These are phyloP conservation scores for Medicago ruthenica DNA, from an alignment of 306 rosid species.

Conservation along the genomic window DNA sequence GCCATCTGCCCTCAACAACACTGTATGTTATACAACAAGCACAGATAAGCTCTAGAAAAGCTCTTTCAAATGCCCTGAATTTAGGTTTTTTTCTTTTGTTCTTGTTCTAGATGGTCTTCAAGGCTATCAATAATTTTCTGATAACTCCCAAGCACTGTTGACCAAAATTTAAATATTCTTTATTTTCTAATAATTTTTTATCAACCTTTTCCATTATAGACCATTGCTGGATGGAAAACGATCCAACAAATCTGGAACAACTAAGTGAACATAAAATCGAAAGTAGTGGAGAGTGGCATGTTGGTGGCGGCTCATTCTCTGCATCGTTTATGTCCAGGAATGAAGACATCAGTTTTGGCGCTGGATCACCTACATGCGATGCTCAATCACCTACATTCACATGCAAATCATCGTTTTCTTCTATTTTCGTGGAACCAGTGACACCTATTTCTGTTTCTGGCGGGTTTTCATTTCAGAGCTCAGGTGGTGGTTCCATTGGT, in stretches of 20 bases:
- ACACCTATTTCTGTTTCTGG: slow-evolving; percentile 60
- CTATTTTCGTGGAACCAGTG: slow-evolving; percentile 59
- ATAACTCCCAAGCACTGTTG: slow-evolving; percentile 8
- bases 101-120: slow-evolving; percentile 15
- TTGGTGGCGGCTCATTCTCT: slow-evolving; percentile 62
- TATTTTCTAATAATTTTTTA: slow-evolving; percentile 14
- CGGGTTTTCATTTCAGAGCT: slow-evolving; percentile 67
- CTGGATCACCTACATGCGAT: slow-evolving; percentile 63
- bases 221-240: slow-evolving; percentile 75
- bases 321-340: slow-evolving; percentile 71
- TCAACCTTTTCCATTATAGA: slow-evolving; percentile 52
- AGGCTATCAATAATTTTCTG: slow-evolving; percentile 14
- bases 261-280: slow-evolving; percentile 43
- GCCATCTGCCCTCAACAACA: too few species aligned
- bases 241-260: slow-evolving; percentile 48
- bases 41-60: background rate
- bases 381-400: slow-evolving; percentile 72
- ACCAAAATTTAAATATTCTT: slow-evolving; percentile 1
- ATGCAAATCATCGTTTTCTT: slow-evolving; percentile 82
- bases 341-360: slow-evolving; percentile 81
- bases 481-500: slow-evolving; percentile 48
- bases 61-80: background rate
- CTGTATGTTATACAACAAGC: background rate
- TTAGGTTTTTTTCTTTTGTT: background rate
- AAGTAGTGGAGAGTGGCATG: slow-evolving; percentile 51